A percentile compares a stretch with the other conserved stretches of the same genome.
These are phyloP conservation scores for Podaxis sp. DNA, from an alignment of 768 basidiomycete genomes.

Conservation along the genomic window DNA sequence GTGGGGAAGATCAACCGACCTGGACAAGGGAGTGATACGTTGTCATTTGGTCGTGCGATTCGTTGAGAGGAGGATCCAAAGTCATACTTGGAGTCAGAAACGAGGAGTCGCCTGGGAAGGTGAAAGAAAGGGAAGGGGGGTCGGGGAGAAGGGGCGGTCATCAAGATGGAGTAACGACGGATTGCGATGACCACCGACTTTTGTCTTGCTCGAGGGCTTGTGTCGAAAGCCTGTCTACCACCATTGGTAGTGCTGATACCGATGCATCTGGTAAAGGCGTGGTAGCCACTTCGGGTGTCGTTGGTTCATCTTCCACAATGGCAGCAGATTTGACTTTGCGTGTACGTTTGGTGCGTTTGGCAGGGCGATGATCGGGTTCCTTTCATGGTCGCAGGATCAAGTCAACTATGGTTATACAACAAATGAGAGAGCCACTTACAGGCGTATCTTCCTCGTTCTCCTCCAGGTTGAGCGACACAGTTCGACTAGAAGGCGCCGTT, in stretches of 20 bases:
- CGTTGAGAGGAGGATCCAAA: background rate
- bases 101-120: background rate
- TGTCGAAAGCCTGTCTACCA: conserved; percentile 21
- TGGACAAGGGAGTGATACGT: background rate
- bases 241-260: conserved; percentile 23
- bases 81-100: background rate
- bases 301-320: conserved; percentile 35
- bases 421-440: conserved; percentile 16
- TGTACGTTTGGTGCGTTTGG: conserved; percentile 38
- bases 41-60: background rate
- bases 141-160: background rate
- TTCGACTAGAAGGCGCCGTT: conserved; percentile 21
- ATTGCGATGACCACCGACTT: conserved; percentile 36
- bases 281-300: conserved; percentile 27
- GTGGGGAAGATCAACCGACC: background rate
- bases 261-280: conserved; percentile 26
- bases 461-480: conserved; percentile 19
- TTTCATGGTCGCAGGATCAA: conserved; percentile 20
- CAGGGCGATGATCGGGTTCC: conserved; percentile 35
- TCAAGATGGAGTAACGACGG: conserved; percentile 12
- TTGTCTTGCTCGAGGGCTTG: conserved; percentile 73
- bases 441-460: conserved; percentile 24
- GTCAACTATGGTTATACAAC: background rate
- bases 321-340: conserved; percentile 45
- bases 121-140: background rate